These are phyloP conservation scores for Ceratocystis destructans DNA, from an alignment of 2,329 filamentous ascomycete genomes.

Conservation along the genomic window DNA sequence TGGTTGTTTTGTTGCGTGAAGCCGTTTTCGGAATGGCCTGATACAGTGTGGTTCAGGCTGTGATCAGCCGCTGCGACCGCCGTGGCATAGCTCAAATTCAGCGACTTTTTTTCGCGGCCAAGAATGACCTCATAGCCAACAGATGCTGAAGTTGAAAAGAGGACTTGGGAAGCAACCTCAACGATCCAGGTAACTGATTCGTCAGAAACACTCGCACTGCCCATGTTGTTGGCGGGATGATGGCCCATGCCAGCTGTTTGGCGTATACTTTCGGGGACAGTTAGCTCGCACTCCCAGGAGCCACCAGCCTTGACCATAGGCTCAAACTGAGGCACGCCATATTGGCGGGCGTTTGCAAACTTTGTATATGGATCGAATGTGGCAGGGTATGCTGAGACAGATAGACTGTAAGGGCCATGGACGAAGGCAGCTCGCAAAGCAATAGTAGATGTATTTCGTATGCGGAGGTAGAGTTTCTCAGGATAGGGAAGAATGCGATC, in stretches of 20 bases:
- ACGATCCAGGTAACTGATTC: slow-evolving; percentile 71
- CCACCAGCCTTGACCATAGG: slow-evolving; percentile 92
- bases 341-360: slow-evolving; percentile 51
- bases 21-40: slow-evolving; percentile 8
- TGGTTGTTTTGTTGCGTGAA: slow-evolving; percentile 30
- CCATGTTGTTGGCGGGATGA: slow-evolving; percentile 20
- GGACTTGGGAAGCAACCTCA: slow-evolving; percentile 80
- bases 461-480: slow-evolving; percentile 63
- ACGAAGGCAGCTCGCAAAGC: slow-evolving; percentile 89
- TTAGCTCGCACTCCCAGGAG: slow-evolving; percentile 65
- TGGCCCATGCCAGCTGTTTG: slow-evolving; percentile 42
- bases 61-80: slow-evolving; percentile 30
- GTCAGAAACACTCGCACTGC: slow-evolving; percentile 35
- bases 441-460: slow-evolving; percentile 84
- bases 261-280: slow-evolving; percentile 65
- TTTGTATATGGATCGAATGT: slow-evolving; percentile 73
- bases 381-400: slow-evolving; percentile 71
- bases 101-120: slow-evolving; percentile 70
- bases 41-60: not conserved
- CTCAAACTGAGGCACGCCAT: slow-evolving; percentile 81
- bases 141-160: slow-evolving; percentile 79
- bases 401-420: slow-evolving; percentile 86
- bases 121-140: slow-evolving; percentile 81
- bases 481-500: slow-evolving; percentile 86
- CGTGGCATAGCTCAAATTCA: slow-evolving; percentile 46